Base-by-base conservation (phyloP, 352 stramenopile species). In the Phytophthora rubi region DNA sequence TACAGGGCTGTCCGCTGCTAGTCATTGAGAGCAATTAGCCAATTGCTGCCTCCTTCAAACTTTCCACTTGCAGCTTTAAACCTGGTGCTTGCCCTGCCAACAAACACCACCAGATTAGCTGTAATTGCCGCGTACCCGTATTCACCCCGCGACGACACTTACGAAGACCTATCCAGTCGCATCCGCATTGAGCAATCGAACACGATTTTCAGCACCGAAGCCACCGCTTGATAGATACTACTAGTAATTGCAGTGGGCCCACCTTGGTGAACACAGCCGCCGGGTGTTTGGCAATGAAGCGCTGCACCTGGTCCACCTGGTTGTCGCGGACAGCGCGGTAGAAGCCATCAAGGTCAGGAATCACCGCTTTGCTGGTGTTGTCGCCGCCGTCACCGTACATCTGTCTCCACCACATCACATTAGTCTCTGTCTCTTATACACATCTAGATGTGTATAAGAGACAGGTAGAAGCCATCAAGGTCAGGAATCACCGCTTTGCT, bases 1-100 rank as follows among this genome's bases (percentile, higher is more conserved):
- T 91, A 90, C 64, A 94, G 62, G 15, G 81, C 68, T 4, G 82
- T 91, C 42, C 83, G 70, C 81, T 93, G n/a, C 4, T n/a, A 1
- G 30, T 15, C 49, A 55, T 28, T 26, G 13, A 52, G 32, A 21
- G 12, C 8, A 54, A 62, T 47, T 57, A 55, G 26, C 48, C 28
- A 42, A 6, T 9, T 10, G 4, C 45, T 13, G n/a, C 45, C n/a
- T 15, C 6, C 45, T 28, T 1, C 9, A 48, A 57, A 8, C 4
- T 13, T 57, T 51, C 12, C 48, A 26, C 21, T n/a, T 39, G 13
- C 51, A 18, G 42, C 59, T 13, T 55, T 47, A 35, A 58, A 72
- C 66, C 66, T 75, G 51, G 47, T 71, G 71, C 16, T 65, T 51
- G 23, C 68, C 68, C 68, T 75, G 28, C n/a, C 45, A 65, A 18